Percentiles rank a stretch among this genome's conserved stretches.
phyloP scores from a whole-genome alignment of 225 moss, liverwort and hornwort species.

The Physcomitrium patens region DNA sequence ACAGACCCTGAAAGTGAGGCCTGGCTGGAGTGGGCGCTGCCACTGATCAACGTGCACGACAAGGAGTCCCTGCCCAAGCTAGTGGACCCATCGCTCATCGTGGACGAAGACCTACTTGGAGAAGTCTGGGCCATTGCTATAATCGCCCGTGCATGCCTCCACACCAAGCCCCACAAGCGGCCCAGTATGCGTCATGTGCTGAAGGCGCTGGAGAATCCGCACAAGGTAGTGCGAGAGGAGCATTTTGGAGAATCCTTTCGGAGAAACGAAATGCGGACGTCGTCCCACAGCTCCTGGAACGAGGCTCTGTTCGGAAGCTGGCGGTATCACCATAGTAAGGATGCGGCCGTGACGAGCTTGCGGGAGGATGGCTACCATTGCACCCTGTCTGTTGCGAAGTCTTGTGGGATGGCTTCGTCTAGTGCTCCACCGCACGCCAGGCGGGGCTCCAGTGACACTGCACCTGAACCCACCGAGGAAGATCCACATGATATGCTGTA shows the following conservation, averaged over 20 bases:
- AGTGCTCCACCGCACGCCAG: constrained; percentile 55
- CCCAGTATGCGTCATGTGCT: constrained; percentile 93
- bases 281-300: constrained; percentile 97
- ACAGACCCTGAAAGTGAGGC: constrained; percentile 79
- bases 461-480: constrained; percentile 75
- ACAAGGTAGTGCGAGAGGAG: constrained; percentile 94
- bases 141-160: constrained; percentile 86
- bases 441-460: constrained; percentile 84
- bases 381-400: constrained; percentile 52
- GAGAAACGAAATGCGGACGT: constrained; percentile 62
- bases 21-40: constrained; percentile 98
- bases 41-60: constrained; percentile 85
- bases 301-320: constrained; percentile 97
- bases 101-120: constrained; percentile 91
- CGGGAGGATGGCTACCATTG: constrained; percentile 68
- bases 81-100: constrained; percentile 90
- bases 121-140: constrained; percentile 99
- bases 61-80: constrained; percentile 89
- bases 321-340: constrained; percentile 64
- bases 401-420: constrained; percentile 46
- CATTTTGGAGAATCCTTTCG: constrained; percentile 75
- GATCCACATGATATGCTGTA: background rate
- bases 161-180: constrained; percentile 80
- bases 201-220: constrained; percentile 90
- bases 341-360: constrained; percentile 56